phyloP scores from a whole-genome alignment of 768 basidiomycete genomes.

The Tylopilus rubrobrunneus region DNA sequence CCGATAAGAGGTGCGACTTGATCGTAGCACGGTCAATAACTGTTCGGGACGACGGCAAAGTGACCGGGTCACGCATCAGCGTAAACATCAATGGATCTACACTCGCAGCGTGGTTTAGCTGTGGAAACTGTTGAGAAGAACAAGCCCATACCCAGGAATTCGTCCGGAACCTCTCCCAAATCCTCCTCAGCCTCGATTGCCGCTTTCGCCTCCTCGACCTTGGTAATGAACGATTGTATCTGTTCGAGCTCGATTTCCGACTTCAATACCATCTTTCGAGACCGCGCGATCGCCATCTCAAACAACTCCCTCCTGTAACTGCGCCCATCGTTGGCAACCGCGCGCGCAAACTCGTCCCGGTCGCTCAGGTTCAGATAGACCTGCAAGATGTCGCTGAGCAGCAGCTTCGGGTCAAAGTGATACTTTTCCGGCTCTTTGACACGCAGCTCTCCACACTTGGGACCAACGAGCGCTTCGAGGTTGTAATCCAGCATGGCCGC shows the following conservation, averaged over 20 bases:
- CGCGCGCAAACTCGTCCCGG: slow-evolving; percentile 72
- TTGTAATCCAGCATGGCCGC: slow-evolving; percentile 98
- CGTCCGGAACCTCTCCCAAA: slow-evolving; percentile 89
- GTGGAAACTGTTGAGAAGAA: neutral
- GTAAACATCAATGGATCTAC: slow-evolving; percentile 87
- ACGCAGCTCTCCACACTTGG: slow-evolving; percentile 79
- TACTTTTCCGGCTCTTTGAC: slow-evolving; percentile 87
- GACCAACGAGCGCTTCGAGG: slow-evolving; percentile 83
- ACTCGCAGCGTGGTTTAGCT: neutral
- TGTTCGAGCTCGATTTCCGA: slow-evolving; percentile 70
- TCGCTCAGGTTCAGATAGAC: slow-evolving; percentile 87
- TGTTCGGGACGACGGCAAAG: slow-evolving; percentile 74
- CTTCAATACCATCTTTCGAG: slow-evolving; percentile 62
- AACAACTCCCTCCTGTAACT: slow-evolving; percentile 87
- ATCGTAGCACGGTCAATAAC: slow-evolving; percentile 89
- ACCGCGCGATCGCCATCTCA: slow-evolving; percentile 68
- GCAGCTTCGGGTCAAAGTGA: slow-evolving; percentile 77
- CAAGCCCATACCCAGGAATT: slow-evolving; percentile 73
- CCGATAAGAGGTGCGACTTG: slow-evolving; percentile 92
- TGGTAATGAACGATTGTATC: slow-evolving; percentile 65
- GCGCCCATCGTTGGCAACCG: slow-evolving; percentile 91
- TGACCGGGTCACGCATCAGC: slow-evolving; percentile 94
- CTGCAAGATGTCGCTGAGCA: slow-evolving; percentile 84
- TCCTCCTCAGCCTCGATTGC: slow-evolving; percentile 86
- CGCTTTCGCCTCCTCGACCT: slow-evolving; percentile 82